Percentiles rank a stretch among this genome's conserved stretches.
These are phyloP conservation scores for Ogataea naganishii DNA, from an alignment of 805 yeast genomes.

Conservation along the genomic window DNA sequence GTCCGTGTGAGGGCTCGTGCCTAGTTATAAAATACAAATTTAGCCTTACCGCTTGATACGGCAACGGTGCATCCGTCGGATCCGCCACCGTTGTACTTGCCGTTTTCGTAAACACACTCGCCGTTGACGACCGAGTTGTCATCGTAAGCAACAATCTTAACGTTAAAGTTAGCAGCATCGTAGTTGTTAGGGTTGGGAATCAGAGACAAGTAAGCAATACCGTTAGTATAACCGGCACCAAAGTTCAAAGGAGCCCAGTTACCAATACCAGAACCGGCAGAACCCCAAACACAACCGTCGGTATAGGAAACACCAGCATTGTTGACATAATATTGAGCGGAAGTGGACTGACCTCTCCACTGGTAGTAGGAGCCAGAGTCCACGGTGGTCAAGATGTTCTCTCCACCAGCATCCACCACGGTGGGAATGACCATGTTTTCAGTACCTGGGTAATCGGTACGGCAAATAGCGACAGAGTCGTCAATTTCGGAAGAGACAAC, in stretches of 20 bases:
- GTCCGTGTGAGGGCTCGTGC: no score
- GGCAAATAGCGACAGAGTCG: slow-evolving; percentile 55
- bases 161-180: slow-evolving; percentile 53
- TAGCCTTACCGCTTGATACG: slow-evolving; percentile 75
- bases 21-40: slow-evolving; percentile 60
- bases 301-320: slow-evolving; percentile 63
- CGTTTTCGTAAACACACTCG: slow-evolving; percentile 72
- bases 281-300: slow-evolving; percentile 71
- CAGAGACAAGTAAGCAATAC: slow-evolving; percentile 57
- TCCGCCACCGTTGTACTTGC: slow-evolving; percentile 61
- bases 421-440: slow-evolving; percentile 76
- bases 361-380: slow-evolving; percentile 48
- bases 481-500: slow-evolving; percentile 40
- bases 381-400: slow-evolving; percentile 48
- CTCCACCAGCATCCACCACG: slow-evolving; percentile 44
- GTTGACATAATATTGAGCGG: slow-evolving; percentile 70
- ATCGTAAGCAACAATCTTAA: slow-evolving; percentile 67
- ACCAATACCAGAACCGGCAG: slow-evolving; percentile 49
- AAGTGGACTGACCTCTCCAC: slow-evolving; percentile 58
- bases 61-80: slow-evolving; percentile 91
- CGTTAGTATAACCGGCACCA: slow-evolving; percentile 62
- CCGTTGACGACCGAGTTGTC: slow-evolving; percentile 60
- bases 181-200: slow-evolving; percentile 73
- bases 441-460: slow-evolving; percentile 79
- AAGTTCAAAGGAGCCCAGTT: slow-evolving; percentile 76